Conservation (phyloP, 2,329 filamentous ascomycete species). For the Colletotrichum gigasporum region DNA sequence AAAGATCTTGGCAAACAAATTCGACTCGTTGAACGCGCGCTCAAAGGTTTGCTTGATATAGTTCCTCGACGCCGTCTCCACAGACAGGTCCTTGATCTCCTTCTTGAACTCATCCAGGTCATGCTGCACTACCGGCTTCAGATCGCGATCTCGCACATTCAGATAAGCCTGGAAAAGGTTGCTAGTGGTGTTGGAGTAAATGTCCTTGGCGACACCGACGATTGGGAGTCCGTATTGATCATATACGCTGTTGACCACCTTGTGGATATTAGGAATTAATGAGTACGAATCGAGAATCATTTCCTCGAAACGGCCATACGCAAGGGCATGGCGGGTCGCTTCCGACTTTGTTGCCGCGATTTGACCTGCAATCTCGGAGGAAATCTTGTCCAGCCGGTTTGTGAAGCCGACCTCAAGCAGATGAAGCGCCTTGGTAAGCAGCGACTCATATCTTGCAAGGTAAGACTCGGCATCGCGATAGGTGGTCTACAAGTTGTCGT, state of each 20-base stretch:
- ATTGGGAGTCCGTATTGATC: constrained; percentile 59
- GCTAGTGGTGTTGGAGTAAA: constrained; percentile 62
- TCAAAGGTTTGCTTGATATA: constrained; percentile 70
- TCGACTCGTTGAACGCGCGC: constrained; percentile 63
- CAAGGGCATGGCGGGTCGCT: constrained; percentile 66
- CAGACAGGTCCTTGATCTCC: constrained; percentile 57
- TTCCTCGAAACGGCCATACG: constrained; percentile 68
- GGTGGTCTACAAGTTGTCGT: constrained; percentile 63
- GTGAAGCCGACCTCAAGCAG: constrained; percentile 68
- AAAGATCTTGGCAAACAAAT: constrained; percentile 65
- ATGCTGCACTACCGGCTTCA: constrained; percentile 61
- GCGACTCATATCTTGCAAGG: constrained; percentile 83
- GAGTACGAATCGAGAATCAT: constrained; percentile 66
- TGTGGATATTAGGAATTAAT: constrained; percentile 65
- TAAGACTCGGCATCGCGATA: constrained; percentile 92
- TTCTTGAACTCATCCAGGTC: constrained; percentile 64
- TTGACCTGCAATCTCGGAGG: constrained; percentile 63
- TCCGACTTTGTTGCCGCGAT: constrained; percentile 65
- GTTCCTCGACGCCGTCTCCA: constrained; percentile 66
- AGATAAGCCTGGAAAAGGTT: constrained; percentile 65
- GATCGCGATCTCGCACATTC: constrained; percentile 60
- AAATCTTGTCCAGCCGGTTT: constrained; percentile 61
- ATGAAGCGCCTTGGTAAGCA: constrained; percentile 75
- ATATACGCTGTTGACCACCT: constrained; percentile 60
- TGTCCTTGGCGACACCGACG: constrained; percentile 55